phyloP scores from a whole-genome alignment of 2,329 filamentous ascomycete genomes.

The Stemphylium lycopersici region DNA sequence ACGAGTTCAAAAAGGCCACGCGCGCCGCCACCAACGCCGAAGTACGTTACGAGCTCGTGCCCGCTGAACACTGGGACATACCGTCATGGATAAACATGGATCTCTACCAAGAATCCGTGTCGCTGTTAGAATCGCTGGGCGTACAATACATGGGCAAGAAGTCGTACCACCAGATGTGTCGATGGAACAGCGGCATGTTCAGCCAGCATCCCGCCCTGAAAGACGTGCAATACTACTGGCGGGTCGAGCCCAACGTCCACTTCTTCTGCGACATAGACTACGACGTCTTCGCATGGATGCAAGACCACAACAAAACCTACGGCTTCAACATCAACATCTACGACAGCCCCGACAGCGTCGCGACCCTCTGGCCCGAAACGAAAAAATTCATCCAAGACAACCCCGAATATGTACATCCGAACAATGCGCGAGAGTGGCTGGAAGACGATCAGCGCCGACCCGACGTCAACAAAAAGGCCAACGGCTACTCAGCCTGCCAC shows the following conservation, averaged over 20 bases:
- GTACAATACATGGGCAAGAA: slow-evolving; percentile 90
- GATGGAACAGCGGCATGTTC: slow-evolving; percentile 98
- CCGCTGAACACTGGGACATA: slow-evolving; percentile 92
- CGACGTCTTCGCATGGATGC: slow-evolving; percentile 97
- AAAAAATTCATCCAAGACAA: slow-evolving; percentile 86
- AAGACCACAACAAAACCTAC: slow-evolving; percentile 98
- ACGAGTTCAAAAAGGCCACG: slow-evolving; percentile 89
- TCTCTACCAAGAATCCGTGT: slow-evolving; percentile 81
- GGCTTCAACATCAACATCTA: slow-evolving; percentile 98
- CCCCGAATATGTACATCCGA: slow-evolving; percentile 77
- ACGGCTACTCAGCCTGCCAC: slow-evolving; percentile 97
- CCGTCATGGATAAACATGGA: slow-evolving; percentile 92
- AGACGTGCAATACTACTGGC: slow-evolving; percentile 92
- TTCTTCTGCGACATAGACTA: slow-evolving; percentile 99
- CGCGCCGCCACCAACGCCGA: slow-evolving; percentile 84
- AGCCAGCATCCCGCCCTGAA: slow-evolving; percentile 91
- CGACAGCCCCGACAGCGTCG: slow-evolving; percentile 85
- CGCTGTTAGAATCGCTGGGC: slow-evolving; percentile 79
- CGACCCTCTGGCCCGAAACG: slow-evolving; percentile 94
- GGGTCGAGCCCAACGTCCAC: slow-evolving; percentile 96
- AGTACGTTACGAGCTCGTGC: slow-evolving; percentile 84
- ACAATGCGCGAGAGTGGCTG: slow-evolving; percentile 88
- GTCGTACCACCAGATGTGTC: slow-evolving; percentile 98
- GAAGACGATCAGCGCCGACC: slow-evolving; percentile 78
- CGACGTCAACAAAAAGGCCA: slow-evolving; percentile 77